A percentile compares a stretch with the other conserved stretches of the same genome.
These are phyloP conservation scores for Cyberlindnera mrakii DNA, from an alignment of 805 yeast species.

Conservation along the genomic window DNA sequence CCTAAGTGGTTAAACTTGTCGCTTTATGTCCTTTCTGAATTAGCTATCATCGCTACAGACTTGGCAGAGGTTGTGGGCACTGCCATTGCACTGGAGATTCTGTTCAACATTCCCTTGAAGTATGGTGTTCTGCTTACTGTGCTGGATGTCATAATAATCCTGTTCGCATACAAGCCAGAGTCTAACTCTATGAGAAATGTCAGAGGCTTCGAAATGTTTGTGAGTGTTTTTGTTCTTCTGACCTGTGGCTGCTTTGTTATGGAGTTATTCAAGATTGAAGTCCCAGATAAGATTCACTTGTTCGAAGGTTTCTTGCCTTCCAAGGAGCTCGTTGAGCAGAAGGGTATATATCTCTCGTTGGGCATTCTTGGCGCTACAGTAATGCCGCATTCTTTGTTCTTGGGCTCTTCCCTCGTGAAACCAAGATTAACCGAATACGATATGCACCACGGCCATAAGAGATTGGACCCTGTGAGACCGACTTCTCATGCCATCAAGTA, in stretches of 20 bases:
- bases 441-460: constrained; percentile 41
- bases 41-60: constrained; percentile 89
- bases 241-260: constrained; percentile 74
- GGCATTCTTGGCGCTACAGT: constrained; percentile 93
- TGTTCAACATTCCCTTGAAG: constrained; percentile 67
- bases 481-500: constrained; percentile 75
- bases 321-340: constrained; percentile 49
- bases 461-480: constrained; percentile 49
- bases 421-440: constrained; percentile 78
- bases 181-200: constrained; percentile 72
- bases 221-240: constrained; percentile 59
- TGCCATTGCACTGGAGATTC: constrained; percentile 75
- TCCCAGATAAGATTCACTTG: constrained; percentile 47
- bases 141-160: constrained; percentile 70
- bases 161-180: constrained; percentile 71
- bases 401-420: constrained; percentile 85
- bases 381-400: constrained; percentile 85
- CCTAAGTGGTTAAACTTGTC: constrained; percentile 52
- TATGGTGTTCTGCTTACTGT: constrained; percentile 77
- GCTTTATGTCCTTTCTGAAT: constrained; percentile 68
- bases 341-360: constrained; percentile 68
- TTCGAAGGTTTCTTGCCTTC: constrained; percentile 69
- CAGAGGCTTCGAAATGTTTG: constrained; percentile 72
- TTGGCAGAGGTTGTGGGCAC: constrained; percentile 93
- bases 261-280: constrained; percentile 55